phyloP scores from a whole-genome alignment of 345 rosid species.

The Eucalyptus decipiens region DNA sequence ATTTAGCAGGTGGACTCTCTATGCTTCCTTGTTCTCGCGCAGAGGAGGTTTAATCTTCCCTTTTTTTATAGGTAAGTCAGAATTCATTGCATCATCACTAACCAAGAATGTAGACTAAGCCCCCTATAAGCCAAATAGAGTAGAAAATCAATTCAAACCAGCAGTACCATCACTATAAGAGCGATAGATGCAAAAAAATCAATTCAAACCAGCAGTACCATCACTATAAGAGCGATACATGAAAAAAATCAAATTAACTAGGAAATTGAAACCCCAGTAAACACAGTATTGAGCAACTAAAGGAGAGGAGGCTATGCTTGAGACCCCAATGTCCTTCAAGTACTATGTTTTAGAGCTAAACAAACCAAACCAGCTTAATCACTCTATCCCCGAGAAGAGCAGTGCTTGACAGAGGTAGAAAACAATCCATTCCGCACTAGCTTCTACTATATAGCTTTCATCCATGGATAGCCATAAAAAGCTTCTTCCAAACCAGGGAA shows the following conservation, averaged over 20 bases:
- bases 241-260: not conserved
- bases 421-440: not conserved
- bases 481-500: not conserved
- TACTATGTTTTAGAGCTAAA: not conserved
- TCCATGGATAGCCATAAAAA: not conserved
- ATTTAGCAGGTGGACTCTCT: not conserved
- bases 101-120: not conserved
- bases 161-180: not conserved
- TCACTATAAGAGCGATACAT: not conserved
- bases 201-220: not conserved
- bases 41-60: not conserved
- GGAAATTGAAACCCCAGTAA: not conserved
- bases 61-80: not conserved
- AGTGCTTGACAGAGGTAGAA: not conserved
- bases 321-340: not conserved
- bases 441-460: not conserved
- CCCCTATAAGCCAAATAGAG: not conserved
- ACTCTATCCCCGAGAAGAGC: not conserved
- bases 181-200: too few species aligned
- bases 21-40: not conserved
- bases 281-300: not conserved
- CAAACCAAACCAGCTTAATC: not conserved
- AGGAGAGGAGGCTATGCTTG: not conserved
- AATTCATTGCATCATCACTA: not conserved
- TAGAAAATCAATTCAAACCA: not conserved